Base-by-base conservation (phyloP, 805 yeast species). In the Cyberlindnera petersonii region DNA sequence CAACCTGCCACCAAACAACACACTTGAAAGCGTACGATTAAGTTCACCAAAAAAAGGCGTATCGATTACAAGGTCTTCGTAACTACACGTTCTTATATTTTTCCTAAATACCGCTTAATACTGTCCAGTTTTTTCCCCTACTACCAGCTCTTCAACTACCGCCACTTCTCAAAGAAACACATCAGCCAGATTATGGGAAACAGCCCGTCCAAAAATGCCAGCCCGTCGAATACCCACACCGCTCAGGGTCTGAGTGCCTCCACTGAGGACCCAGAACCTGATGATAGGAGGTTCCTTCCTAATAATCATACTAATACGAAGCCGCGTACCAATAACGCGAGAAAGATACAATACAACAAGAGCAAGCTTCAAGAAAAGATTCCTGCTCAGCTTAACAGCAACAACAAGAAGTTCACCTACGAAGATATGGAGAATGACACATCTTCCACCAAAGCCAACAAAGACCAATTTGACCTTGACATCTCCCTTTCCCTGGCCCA, bases 181-280 rank as follows among this genome's bases (percentile, higher is more conserved):
- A 33, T 15, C 36, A 36, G 24, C 37, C 44, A 40, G 35, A 42
- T 46, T 55, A 76, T 76, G 82, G 82, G 83, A 65, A 76, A 75
- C 65, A 75, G 75, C 80, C 82, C 82, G 69, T 75, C 82, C 29
- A 63, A 47, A 35, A 53, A 53, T 53, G 63, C 61, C 53, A 58
- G 60, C 52, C 64, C 67, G n/a, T n/a, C n/a, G 62, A 60, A 55
- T 59, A 53, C 66, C 59, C 58, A 53, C 44, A 41, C 50, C 16
- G 41, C 48, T 44, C 44, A 56, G 55, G 63, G 65, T 43, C 52
- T 65, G 44, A 49, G 43, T 27, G 59, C 59, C 40, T 52, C 59
- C 27, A 35, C 38, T 37, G 60, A 60, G 42, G 71, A 67, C 50
- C 67, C 70, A 18, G 72, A 68, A 46, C 72, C 73, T 11, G 72